These are phyloP conservation scores for Globisporangium perplexum DNA, from an alignment of 352 stramenopile species.

Conservation along the genomic window DNA sequence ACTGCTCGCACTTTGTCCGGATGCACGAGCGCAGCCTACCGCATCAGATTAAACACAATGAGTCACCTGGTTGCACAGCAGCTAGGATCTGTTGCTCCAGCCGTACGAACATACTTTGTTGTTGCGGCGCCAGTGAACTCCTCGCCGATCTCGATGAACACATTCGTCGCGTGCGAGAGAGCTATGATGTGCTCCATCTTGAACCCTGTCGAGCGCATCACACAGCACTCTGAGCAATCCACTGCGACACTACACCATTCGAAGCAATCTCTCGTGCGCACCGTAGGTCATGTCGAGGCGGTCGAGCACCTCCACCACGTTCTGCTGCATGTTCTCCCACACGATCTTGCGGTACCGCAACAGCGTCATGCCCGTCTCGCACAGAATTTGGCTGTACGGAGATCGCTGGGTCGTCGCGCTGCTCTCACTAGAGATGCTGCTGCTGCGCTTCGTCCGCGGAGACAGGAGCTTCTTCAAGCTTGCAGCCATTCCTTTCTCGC, in stretches of 20 bases:
- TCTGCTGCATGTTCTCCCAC: slow-evolving; percentile 86
- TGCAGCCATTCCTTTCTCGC: slow-evolving; percentile 7
- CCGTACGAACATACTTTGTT: slow-evolving; percentile 41
- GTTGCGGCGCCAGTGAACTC: slow-evolving; percentile 75
- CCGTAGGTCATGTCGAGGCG: slow-evolving; percentile 68
- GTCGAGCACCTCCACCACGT: slow-evolving; percentile 62
- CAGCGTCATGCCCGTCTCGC: slow-evolving; percentile 74
- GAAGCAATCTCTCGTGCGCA: slow-evolving; percentile 14
- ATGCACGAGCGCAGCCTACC: slow-evolving; percentile 56
- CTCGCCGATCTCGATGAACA: slow-evolving; percentile 78
- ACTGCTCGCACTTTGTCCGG: slow-evolving; percentile 77
- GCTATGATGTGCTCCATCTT: slow-evolving; percentile 87
- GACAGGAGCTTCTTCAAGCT: slow-evolving; percentile 19
- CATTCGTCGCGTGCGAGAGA: slow-evolving; percentile 66
- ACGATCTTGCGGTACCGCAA: slow-evolving; percentile 79
- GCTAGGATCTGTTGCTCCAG: too few species aligned
- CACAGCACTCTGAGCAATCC: neutral
- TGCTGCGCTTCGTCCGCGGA: slow-evolving; percentile 26
- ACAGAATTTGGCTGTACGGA: slow-evolving; percentile 61
- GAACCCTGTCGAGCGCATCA: slow-evolving; percentile 36
- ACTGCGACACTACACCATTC: neutral
- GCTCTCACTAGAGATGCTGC: slow-evolving; percentile 23
- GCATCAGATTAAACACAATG: neutral
- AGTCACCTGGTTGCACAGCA: too few species aligned
- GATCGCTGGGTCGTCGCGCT: slow-evolving; percentile 19